phyloP scores from a whole-genome alignment of 2,329 filamentous ascomycete species.

The Arachnomyces sp. region DNA sequence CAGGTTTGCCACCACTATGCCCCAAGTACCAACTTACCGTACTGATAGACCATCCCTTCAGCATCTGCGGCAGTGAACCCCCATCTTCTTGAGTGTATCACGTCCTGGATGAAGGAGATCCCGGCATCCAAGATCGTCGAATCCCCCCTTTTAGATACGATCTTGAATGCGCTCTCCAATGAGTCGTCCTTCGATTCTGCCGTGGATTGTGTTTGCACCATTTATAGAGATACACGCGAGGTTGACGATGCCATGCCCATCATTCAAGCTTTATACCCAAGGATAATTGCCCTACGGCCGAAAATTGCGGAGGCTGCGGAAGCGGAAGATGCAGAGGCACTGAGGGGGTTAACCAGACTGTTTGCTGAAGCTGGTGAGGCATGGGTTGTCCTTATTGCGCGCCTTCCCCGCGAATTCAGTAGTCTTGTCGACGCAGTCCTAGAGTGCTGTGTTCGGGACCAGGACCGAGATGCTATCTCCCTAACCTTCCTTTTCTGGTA shows the following conservation, averaged over 20 bases:
- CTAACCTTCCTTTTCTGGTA: slow-evolving; percentile 98
- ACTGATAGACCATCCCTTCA: slow-evolving; percentile 30
- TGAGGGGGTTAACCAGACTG: slow-evolving; percentile 80
- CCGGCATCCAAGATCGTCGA: slow-evolving; percentile 73
- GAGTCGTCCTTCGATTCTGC: slow-evolving; percentile 77
- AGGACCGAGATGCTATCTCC: slow-evolving; percentile 82
- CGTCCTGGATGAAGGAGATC: slow-evolving; percentile 92
- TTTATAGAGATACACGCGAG: slow-evolving; percentile 85
- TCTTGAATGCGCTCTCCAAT: slow-evolving; percentile 63
- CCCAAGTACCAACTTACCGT: slow-evolving; percentile 6
- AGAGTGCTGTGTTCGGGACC: slow-evolving; percentile 82
- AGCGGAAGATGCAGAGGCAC: slow-evolving; percentile 74
- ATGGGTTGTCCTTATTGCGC: slow-evolving; percentile 86
- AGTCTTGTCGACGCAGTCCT: slow-evolving; percentile 80
- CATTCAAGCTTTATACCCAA: slow-evolving; percentile 75
- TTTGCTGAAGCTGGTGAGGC: slow-evolving; percentile 90
- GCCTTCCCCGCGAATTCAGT: slow-evolving; percentile 72
- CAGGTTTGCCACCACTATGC: slow-evolving; percentile 47
- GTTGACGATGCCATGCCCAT: slow-evolving; percentile 80
- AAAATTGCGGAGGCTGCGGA: slow-evolving; percentile 67
- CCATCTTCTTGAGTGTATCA: slow-evolving; percentile 87
- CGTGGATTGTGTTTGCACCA: slow-evolving; percentile 83
- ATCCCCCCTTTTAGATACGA: slow-evolving; percentile 72
- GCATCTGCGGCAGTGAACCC: slow-evolving; percentile 75
- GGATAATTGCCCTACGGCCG: slow-evolving; percentile 65